These are phyloP conservation scores for Annulohypoxylon bovei DNA, from an alignment of 495 filamentous ascomycete species.

Conservation along the genomic window DNA sequence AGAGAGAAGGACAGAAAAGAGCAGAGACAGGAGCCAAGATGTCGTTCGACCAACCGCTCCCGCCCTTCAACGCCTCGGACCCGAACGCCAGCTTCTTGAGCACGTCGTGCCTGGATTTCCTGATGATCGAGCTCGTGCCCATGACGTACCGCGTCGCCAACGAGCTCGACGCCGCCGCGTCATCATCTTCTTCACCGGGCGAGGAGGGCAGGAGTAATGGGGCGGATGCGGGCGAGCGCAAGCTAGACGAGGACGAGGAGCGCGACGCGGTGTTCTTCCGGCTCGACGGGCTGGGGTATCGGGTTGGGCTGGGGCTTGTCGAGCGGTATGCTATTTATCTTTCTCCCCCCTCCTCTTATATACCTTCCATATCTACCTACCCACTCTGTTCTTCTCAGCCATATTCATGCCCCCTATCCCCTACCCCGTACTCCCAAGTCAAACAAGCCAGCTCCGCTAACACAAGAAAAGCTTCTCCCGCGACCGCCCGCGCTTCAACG, in stretches of 20 bases:
- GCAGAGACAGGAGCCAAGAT: conserved; percentile 54
- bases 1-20: background rate
- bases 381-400: background rate
- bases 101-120: conserved; percentile 86
- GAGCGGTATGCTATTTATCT: conserved; percentile 79
- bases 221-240: conserved; percentile 28
- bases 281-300: conserved; percentile 86
- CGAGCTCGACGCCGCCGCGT: conserved; percentile 57
- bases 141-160: conserved; percentile 84
- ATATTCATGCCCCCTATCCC: background rate
- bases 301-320: conserved; percentile 91
- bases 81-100: conserved; percentile 79
- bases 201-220: background rate
- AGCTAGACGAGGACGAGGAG: conserved; percentile 75
- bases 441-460: background rate
- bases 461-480: conserved; percentile 74
- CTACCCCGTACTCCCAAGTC: background rate
- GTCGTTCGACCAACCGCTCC: conserved; percentile 79
- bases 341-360: conserved; percentile 54
- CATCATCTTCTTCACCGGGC: background rate
- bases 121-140: conserved; percentile 95
- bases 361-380: conserved; percentile 65
- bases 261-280: conserved; percentile 84
- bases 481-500: conserved; percentile 85
- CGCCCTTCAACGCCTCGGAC: conserved; percentile 78